These are phyloP conservation scores for Bipolaris bicolor DNA, from an alignment of 2,329 filamentous ascomycete genomes.

Conservation along the genomic window DNA sequence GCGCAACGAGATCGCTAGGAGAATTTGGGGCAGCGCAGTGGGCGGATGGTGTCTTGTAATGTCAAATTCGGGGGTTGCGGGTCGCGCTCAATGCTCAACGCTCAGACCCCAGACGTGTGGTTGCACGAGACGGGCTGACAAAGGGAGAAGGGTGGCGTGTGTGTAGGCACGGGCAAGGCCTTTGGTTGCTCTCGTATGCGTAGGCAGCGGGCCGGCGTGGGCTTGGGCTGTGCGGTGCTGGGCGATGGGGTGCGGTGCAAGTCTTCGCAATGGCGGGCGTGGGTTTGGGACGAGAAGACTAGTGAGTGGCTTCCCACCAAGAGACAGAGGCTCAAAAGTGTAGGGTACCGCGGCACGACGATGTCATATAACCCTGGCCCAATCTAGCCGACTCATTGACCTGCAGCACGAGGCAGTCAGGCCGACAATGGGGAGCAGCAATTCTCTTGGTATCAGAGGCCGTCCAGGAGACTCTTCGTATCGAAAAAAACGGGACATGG, in stretches of 20 bases:
- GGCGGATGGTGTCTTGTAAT: slow-evolving; percentile 20
- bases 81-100: slow-evolving; percentile 19
- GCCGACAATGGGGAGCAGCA: slow-evolving; percentile 8
- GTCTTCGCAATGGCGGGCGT: slow-evolving; percentile 5
- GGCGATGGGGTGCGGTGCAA: too few relatives aligned
- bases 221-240: neutral
- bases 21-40: slow-evolving; percentile 16
- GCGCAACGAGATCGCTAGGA: slow-evolving; percentile 17
- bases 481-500: slow-evolving; percentile 6
- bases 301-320: slow-evolving; percentile 4
- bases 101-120: slow-evolving; percentile 22
- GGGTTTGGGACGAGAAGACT: slow-evolving; percentile 1
- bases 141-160: neutral
- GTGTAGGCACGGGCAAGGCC: neutral
- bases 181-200: neutral
- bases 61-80: slow-evolving; percentile 19
- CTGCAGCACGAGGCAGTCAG: slow-evolving; percentile 20
- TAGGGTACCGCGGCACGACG: slow-evolving; percentile 19
- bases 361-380: slow-evolving; percentile 19
- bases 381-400: slow-evolving; percentile 25
- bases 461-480: slow-evolving; percentile 1
- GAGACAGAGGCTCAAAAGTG: slow-evolving; percentile 9
- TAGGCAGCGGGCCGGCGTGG: neutral
- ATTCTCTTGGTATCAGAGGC: slow-evolving; percentile 3
- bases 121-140: slow-evolving; percentile 9